Base-by-base conservation (phyloP, 495 filamentous ascomycete species). In the Neurospora sp. region DNA sequence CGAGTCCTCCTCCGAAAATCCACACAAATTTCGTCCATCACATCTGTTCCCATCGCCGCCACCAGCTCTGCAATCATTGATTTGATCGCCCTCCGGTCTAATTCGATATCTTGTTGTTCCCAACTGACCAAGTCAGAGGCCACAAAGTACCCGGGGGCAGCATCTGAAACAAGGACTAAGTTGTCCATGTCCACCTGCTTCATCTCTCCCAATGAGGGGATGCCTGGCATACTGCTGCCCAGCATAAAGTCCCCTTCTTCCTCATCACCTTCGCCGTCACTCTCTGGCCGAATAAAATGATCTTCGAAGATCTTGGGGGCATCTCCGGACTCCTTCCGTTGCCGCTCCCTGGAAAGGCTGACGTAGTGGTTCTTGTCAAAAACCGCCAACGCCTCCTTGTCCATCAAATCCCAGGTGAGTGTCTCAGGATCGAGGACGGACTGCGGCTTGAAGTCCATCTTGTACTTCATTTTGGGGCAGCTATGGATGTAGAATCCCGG, bases 361-460 rank as follows among this genome's bases (percentile, higher is more conserved):
- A 95, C 88, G 77, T 93, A 97, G 69, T 88, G 86, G 37, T 87
- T 85, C 69, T 80, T 79, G 75, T 92, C 89, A 71, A 98, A 87
- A 62, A 90, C 87, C 27, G 83, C 78, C 70, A 91, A 79, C 20
- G 93, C 76, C 46, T 92, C 87, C 35, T 89, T 87, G 77, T 94
- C 89, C 4, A 99, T 84, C 1, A 85, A 85, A 76, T 93, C 87
- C 95, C 95, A 99, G 35, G 85, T 82, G 75, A 92, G 82, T 0
- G 87, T 90, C 77, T 94, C 89, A 1, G 92, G 93, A 78, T 97
- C 91, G 38, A 98, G 86, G 20, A 99, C 86, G 75, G 93, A 91
- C 78, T 95, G 91, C 1, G 96, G 95, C 14, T 85, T 83, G 82
- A 93, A 99, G 54, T 93, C 88, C 73, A 89, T 94, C 83, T 99